Evolutionary conservation across 495 filamentous ascomycete species (phyloP), one percentile per base, ranked within the genome.

Genomic region (Tuber melanosporum): DNA sequence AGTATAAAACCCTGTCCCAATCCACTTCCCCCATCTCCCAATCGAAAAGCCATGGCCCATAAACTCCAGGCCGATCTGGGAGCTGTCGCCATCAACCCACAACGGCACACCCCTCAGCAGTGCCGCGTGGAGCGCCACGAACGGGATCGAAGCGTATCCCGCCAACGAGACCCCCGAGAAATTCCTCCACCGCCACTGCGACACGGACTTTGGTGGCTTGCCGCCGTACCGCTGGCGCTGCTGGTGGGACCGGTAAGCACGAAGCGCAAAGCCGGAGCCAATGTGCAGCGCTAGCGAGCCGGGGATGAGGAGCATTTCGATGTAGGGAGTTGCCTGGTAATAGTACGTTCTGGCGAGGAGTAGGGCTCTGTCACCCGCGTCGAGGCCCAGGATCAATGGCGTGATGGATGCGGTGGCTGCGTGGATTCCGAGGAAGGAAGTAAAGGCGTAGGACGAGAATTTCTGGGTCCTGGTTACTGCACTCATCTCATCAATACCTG

Each of bases 371-470:
- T 92, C 86, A 46, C 87, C 86, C 1, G 87, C 84, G 46, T 89
- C 86, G 70, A 87, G 88, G 71, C 85, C 85, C 49, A 87, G 85
- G 74, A 88, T 75, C 39, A 94, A 89, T 0, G 92, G 92, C 46
- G 93, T 89, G 62, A 94, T 82, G 2, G 92, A 91, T n/a, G 91
- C 92, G 70, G 92, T 97, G 71, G 91, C 88, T 71, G 95, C 86
- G 85, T 98, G 94, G 73, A 95, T 85, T 73, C 89, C 85, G 71
- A 90, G 86, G 88, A 95, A 98, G 78, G 92, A 83, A 66, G 90
- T 91, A 83, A 97, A 94, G 57, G 92, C 90, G 84, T 97, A 97
- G 81, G 91, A 91, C 20, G 93, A 94, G 87, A 95, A 97, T 84
- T 88, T 90, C 83, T 97, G 94, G 44, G 94, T 86, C 70, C 92